A percentile compares a stretch with the other conserved stretches of the same genome.
Evolutionary conservation across 306 rosid species (phyloP).

Genomic region (Psophocarpus tetragonolobus): DNA sequence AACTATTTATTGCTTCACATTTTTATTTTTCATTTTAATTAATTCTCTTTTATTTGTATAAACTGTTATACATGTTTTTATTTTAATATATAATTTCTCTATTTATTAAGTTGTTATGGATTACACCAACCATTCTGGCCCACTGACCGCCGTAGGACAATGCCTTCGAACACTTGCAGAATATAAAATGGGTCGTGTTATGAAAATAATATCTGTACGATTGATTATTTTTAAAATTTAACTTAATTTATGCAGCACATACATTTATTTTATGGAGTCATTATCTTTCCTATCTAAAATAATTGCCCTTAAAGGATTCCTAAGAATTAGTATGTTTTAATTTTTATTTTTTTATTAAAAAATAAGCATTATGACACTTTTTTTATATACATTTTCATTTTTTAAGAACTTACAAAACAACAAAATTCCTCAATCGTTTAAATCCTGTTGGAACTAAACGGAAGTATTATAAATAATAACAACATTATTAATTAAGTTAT

Average conservation of each 20-base stretch:
- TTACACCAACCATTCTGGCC: constrained; percentile 45
- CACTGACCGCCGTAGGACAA: constrained; percentile 39
- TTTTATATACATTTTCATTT: background rate
- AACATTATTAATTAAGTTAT: too few relatives aligned
- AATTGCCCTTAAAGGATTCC: background rate
- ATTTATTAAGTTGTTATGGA: constrained; percentile 34
- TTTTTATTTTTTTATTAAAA: background rate
- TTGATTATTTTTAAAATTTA: background rate
- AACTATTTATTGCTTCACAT: background rate
- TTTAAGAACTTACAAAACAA: background rate
- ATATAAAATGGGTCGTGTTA: background rate
- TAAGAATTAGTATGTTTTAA: background rate
- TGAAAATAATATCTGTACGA: background rate
- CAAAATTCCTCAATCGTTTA: too few relatives aligned
- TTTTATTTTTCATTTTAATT: background rate
- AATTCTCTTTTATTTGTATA: background rate
- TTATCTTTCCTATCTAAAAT: background rate
- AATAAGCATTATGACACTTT: background rate
- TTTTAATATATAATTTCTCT: background rate
- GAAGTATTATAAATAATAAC: too few relatives aligned
- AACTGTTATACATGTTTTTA: background rate
- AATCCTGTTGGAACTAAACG: too few relatives aligned
- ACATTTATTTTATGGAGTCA: background rate
- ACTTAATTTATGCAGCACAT: background rate
- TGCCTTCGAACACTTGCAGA: constrained; percentile 28